Conservation (phyloP, 2,329 filamentous ascomycete species). For the Alternaria ethzedia region DNA sequence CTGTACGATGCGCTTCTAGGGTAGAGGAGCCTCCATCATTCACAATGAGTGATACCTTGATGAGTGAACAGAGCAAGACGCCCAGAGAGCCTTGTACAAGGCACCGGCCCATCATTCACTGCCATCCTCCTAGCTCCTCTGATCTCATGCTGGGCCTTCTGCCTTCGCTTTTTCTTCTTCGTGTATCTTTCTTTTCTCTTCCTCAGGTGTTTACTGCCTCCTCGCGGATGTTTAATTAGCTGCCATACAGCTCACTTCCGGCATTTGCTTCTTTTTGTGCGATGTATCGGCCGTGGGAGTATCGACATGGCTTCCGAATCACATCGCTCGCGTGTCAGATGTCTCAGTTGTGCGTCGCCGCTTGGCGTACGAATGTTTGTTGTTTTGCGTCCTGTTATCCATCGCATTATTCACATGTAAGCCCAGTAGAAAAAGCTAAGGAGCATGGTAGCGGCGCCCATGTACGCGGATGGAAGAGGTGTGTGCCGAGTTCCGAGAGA, state of each 20-base stretch:
- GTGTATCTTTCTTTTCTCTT: neutral
- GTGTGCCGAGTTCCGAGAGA: conserved; percentile 5
- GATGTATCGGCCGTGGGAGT: neutral
- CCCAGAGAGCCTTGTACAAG: neutral
- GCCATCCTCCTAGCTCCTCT: neutral
- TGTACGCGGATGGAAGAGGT: conserved; percentile 9
- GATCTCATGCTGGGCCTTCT: neutral
- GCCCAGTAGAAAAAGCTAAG: conserved; percentile 21
- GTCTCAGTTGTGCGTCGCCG: neutral
- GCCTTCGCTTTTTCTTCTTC: neutral
- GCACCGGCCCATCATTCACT: neutral
- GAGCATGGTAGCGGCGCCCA: conserved; percentile 4
- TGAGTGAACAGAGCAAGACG: neutral
- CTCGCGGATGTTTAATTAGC: neutral
- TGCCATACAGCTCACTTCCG: neutral
- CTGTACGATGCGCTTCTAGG: neutral
- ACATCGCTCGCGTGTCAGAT: neutral
- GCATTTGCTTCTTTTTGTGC: neutral
- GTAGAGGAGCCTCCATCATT: neutral
- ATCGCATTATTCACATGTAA: conserved; percentile 9
- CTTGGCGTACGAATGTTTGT: neutral
- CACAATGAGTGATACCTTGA: neutral
- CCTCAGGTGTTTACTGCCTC: neutral
- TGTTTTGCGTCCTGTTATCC: neutral
- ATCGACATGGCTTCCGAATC: neutral